Conservation (phyloP, 768 basidiomycete genomes). For the Rickenella mellea region DNA sequence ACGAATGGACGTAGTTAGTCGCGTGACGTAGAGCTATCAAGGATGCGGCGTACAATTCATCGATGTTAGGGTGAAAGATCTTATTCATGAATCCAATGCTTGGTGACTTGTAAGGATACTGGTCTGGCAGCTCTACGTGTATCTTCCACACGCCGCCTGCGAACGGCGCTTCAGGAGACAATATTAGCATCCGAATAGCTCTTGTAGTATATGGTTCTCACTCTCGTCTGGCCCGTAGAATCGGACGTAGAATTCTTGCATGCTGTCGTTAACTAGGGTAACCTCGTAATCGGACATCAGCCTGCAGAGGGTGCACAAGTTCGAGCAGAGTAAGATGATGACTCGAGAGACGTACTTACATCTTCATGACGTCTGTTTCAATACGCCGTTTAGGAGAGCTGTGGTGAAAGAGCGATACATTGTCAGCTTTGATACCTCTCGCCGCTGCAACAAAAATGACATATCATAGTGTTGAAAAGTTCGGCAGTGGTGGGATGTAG, state of each 20-base stretch:
- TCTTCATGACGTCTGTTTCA: constrained; percentile 99
- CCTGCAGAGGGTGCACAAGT: constrained; percentile 34
- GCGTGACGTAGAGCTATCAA: constrained; percentile 4
- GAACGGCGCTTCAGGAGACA: constrained; percentile 65
- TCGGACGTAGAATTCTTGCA: constrained; percentile 97
- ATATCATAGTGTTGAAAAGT: constrained; percentile 45
- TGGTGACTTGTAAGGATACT: constrained; percentile 98
- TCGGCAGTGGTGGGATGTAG: not conserved
- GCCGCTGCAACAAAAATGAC: constrained; percentile 16
- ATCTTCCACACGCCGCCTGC: constrained; percentile 99
- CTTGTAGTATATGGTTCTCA: constrained; percentile 30
- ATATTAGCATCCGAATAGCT: not conserved
- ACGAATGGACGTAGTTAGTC: constrained; percentile 5
- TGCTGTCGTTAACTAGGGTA: constrained; percentile 92
- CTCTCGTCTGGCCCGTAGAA: constrained; percentile 94
- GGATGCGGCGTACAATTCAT: constrained; percentile 73
- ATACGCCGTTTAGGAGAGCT: constrained; percentile 88
- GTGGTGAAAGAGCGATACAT: constrained; percentile 34
- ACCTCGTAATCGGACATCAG: constrained; percentile 99
- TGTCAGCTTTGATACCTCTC: constrained; percentile 1
- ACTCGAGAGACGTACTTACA: constrained; percentile 41
- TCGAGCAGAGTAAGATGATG: not conserved
- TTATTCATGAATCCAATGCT: constrained; percentile 99
- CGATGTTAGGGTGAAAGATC: constrained; percentile 99
- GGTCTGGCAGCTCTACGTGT: constrained; percentile 95